Conservation (phyloP, 2,329 filamentous ascomycete species). For the Epichloe festucae region DNA sequence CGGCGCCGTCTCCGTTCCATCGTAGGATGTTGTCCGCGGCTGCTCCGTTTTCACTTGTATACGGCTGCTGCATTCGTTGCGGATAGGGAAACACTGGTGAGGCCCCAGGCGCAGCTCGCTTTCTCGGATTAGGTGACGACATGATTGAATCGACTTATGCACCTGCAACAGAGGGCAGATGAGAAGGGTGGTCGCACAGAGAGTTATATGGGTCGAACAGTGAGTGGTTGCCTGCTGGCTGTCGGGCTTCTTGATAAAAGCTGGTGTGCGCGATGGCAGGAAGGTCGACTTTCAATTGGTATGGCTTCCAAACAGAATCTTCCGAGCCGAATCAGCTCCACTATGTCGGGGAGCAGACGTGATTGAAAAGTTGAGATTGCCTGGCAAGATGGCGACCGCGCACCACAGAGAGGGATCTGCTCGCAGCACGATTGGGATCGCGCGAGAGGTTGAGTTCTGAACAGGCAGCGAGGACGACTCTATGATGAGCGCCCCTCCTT, state of each 20-base stretch:
- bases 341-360: background rate
- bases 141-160: constrained; percentile 17
- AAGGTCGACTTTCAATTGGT: background rate
- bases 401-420: background rate
- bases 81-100: constrained; percentile 46
- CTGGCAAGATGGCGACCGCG: background rate
- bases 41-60: constrained; percentile 31
- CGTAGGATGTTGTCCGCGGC: constrained; percentile 33
- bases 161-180: background rate
- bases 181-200: background rate
- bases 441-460: background rate
- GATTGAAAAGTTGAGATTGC: background rate
- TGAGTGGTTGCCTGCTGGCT: background rate
- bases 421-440: background rate
- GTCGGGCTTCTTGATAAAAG: background rate
- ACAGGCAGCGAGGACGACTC: constrained; percentile 3
- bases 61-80: constrained; percentile 35
- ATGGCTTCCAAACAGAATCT: background rate
- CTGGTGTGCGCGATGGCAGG: background rate
- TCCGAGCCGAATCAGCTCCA: background rate
- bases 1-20: constrained; percentile 30
- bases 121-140: constrained; percentile 44
- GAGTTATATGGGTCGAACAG: background rate
- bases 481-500: background rate
- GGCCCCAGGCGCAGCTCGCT: constrained; percentile 61